These are phyloP conservation scores for Blastobotrys buckinghamii DNA, from an alignment of 1,139 yeast genomes.

Conservation along the genomic window DNA sequence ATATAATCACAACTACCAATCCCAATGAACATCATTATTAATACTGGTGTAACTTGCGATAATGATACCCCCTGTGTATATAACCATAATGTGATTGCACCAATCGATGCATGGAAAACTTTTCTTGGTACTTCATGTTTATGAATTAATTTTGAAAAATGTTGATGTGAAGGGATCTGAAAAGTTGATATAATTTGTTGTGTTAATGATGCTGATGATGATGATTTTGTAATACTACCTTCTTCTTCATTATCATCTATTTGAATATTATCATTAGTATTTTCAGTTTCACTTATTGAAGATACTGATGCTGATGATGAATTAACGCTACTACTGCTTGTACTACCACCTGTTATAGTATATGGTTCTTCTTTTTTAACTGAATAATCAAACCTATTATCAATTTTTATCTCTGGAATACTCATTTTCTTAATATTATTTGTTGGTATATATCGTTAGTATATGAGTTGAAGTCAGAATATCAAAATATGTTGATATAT, in stretches of 20 bases:
- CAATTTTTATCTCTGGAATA: background rate
- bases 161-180: slow-evolving; percentile 31
- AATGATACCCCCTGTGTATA: slow-evolving; percentile 60
- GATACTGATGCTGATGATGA: background rate
- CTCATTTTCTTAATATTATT: background rate
- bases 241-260: background rate
- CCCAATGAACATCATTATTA: slow-evolving; percentile 47
- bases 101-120: slow-evolving; percentile 80
- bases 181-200: slow-evolving; percentile 7
- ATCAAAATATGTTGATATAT: too few relatives aligned
- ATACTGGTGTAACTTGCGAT: slow-evolving; percentile 46
- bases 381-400: background rate
- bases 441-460: background rate
- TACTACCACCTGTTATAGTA: background rate
- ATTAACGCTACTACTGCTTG: background rate
- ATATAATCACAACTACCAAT: slow-evolving; percentile 63
- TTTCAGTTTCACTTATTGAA: background rate
- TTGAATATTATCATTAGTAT: background rate
- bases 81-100: slow-evolving; percentile 66
- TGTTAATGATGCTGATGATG: slow-evolving; percentile 14
- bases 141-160: slow-evolving; percentile 48
- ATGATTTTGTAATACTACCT: slow-evolving; percentile 1
- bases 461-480: too few relatives aligned
- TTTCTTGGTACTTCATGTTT: slow-evolving; percentile 90
- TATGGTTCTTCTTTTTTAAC: background rate